A percentile compares a stretch with the other conserved stretches of the same genome.
Evolutionary conservation across 2,329 filamentous ascomycete genomes (phyloP).

Genomic region (Aspergillus sergii): DNA sequence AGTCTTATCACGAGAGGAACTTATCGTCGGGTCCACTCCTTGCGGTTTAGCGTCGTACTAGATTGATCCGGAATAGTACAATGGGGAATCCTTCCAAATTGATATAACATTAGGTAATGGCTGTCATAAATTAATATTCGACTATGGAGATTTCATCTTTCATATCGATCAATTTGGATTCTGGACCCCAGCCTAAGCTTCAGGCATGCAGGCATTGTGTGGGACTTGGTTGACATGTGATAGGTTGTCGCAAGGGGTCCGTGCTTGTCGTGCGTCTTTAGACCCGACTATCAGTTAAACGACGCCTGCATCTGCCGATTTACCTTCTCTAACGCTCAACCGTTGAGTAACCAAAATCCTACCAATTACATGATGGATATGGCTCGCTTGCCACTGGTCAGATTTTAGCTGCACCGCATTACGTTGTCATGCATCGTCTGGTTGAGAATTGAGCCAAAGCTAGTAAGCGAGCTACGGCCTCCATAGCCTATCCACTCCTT

Average conservation of each 20-base stretch:
- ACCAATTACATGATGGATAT: neutral
- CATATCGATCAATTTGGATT: neutral
- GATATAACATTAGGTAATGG: neutral
- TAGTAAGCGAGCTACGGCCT: neutral
- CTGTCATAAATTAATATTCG: neutral
- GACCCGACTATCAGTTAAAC: neutral
- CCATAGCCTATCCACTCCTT: neutral
- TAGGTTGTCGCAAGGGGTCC: neutral
- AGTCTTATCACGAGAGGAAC: constrained; percentile 9
- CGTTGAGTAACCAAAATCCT: neutral
- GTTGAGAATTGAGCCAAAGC: neutral
- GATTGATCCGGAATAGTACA: neutral
- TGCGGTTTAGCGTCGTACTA: neutral
- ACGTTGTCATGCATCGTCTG: neutral
- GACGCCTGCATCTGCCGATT: neutral
- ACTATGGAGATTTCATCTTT: neutral
- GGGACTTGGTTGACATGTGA: neutral
- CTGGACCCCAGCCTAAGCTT: neutral
- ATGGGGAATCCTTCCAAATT: neutral
- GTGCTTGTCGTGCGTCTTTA: neutral
- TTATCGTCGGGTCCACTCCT: constrained; percentile 4
- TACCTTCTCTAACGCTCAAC: neutral
- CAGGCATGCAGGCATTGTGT: neutral
- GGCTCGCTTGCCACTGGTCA: neutral
- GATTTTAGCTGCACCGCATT: neutral